Evolutionary conservation across 768 basidiomycete species (phyloP).

Genomic region (Agaricus subrufescens): DNA sequence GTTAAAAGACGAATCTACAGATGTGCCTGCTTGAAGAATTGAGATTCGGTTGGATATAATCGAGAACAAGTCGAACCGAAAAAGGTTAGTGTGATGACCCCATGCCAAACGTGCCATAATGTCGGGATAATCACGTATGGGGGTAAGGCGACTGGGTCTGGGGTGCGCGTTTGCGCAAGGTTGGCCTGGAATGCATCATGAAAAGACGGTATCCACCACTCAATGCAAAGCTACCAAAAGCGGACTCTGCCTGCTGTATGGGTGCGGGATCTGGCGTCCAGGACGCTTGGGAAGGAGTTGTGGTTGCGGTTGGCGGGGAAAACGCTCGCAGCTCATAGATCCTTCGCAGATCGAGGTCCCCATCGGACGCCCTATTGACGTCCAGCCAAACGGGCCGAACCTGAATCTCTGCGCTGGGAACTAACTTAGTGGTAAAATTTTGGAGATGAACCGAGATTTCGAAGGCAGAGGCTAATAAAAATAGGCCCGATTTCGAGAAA

Average conservation of each 20-base stretch:
- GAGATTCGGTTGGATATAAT: slow-evolving; percentile 30
- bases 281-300: no score
- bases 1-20: slow-evolving; percentile 31
- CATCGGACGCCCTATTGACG: neutral
- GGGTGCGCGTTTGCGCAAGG: neutral
- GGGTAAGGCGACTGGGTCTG: slow-evolving; percentile 6
- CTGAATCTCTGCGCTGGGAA: neutral
- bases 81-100: slow-evolving; percentile 34
- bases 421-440: slow-evolving; percentile 3
- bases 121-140: slow-evolving; percentile 18
- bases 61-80: slow-evolving; percentile 30
- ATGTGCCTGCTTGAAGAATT: slow-evolving; percentile 35
- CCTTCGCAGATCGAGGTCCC: neutral
- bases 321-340: neutral
- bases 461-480: slow-evolving; percentile 1
- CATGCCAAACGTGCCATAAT: slow-evolving; percentile 31
- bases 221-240: neutral
- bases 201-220: neutral
- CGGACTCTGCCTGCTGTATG: neutral
- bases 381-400: neutral
- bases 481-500: slow-evolving; percentile 3
- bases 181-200: slow-evolving; percentile 2
- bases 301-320: neutral
- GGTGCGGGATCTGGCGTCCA: no score
- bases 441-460: slow-evolving; percentile 5